Evolutionary conservation across 2,329 filamentous ascomycete species (phyloP), one percentile per base, ranked within the genome.

Genomic region (Colletotrichum liriopes): DNA sequence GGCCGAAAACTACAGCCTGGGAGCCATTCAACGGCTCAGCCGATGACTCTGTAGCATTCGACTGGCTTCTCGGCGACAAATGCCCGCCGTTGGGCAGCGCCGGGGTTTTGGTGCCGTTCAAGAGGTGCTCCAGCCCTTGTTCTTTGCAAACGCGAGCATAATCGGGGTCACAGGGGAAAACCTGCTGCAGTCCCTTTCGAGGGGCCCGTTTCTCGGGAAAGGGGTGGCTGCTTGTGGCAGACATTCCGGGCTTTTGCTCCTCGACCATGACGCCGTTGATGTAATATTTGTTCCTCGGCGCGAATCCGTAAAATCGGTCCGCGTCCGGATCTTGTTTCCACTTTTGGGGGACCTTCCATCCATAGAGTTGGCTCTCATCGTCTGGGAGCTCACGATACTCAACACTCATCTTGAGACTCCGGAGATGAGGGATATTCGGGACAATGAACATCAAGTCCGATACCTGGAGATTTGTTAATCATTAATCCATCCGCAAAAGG

Each of bases 381-480:
- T 90, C 88, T 16, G 88, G 82, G 14, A 90, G 81, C 79, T 93
- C 91, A 61, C 87, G 85, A 75, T 92, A 92, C 61, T 87, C 85
- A 60, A 92, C 86, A 11, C 85, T 83, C 62, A 93, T 83, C 75
- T 84, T 85, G 64, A 92, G 76, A 70, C 86, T 83, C 63, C 85
- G 86, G 26, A 93, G 84, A 76, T 93, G 90, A 39, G 89, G 86
- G 67, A 90, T 85, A 65, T 82, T 88, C 6, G 90, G 86, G 14
- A 92, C 81, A 52, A 88, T 86, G 74, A 84, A 87, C 82, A 93
- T 86, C 70, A 92, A 85, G 75, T 93, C 91, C 39, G 89, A 90
- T 65, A 89, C 83, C 89, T 91, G 74, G 1, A 52, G 5, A 23
- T 14, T 3, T 12, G 71, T 79, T 68, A 79, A 74, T 23, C 26